Base-by-base conservation (phyloP, 2,329 filamentous ascomycete species). In the Apiospora sp. region DNA sequence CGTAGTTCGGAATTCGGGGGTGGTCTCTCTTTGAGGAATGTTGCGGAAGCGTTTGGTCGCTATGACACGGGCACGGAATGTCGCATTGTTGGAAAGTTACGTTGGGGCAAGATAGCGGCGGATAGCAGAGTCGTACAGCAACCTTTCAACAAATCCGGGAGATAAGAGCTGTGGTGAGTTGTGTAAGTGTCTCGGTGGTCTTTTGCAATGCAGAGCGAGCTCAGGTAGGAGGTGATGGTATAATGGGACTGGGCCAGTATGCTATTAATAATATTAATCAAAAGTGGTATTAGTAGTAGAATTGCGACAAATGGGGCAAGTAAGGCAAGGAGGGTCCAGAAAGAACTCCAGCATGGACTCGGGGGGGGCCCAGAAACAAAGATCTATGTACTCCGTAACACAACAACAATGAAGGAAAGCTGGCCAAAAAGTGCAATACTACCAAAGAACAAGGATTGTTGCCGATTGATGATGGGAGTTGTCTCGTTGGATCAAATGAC, bases 251-350 rank as follows among this genome's bases (percentile, higher is more conserved):
- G 43, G 49, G 49, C 49, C n/a, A 51, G 49, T 27, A 51, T 49
- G 48, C 49, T 49, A 51, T 51, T 24, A 51, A 51, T 64, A 24
- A 64, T 64, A 64, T 37, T 41, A 64, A 64, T 64, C 22, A 64
- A 61, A 61, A 22, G 19, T 34, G 8, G 54, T 61, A 64, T 68
- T 69, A 71, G 44, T 16, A 37, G 54, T 34, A 8, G 54, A 37
- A 22, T 61, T 61, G 54, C 67, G 71, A 73, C 19, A 69, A 46
- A 71, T 43, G 41, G 27, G 13, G 68, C 58, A 24, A 72, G 14
- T 71, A 71, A 72, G 51, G 68, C 43, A 49, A 44, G 68, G 68
- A 49, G 68, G 51, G 34, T 49, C 46, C 24, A 34, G 37, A 41
- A 41, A 27, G 67, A 44, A 46, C 41, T 22, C 12, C 12, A 54